Evolutionary conservation across 768 basidiomycete species (phyloP), one percentile per base, ranked within the genome.

Genomic region (Russula abietina): DNA sequence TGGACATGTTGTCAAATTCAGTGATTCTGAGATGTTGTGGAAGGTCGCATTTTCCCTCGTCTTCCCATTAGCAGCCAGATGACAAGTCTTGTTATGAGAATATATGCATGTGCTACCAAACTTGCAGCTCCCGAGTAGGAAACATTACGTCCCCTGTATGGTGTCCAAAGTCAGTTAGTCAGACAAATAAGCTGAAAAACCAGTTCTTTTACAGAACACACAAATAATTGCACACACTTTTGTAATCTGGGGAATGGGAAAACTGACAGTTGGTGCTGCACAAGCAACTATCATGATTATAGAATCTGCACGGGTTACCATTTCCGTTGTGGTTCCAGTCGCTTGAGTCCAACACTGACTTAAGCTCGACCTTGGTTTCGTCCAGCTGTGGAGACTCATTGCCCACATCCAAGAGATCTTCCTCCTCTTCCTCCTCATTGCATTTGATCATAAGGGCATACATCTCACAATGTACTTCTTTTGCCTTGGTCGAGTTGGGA

Each of bases 181-280:
- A 12, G 32, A 2, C 17, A 17, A 50, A 22, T 6, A 7, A 17
- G 22, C 45, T 17, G 64, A 33, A n/a, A n/a, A n/a, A n/a, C n/a
- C n/a, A 64, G 30, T 33, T 17, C 28, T 11, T 48, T 26, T 3
- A 7, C 43, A 33, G 3, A 7, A 75, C 82, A 62, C 61, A 84
- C 84, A 83, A 70, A 14, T 78, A 75, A 65, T 86, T 80, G 22
- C 83, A 75, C 16, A 82, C 76, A 62, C 83, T 84, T 69, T 79
- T 81, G 46, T 75, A 68, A 63, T 85, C 82, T 0, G 83, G 83
- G 0, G 81, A 79, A 69, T 86, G 83, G 22, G 78, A 81, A n/a
- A 70, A 74, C 61, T 61, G 66, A n/a, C 84, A 86, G 2, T 65
- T 59, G 9, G 22, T 55, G 0, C 82, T 80, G 3, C 75, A 72